These are phyloP conservation scores for Aleurites moluccanus DNA, from an alignment of 441 rosid species.

Conservation along the genomic window DNA sequence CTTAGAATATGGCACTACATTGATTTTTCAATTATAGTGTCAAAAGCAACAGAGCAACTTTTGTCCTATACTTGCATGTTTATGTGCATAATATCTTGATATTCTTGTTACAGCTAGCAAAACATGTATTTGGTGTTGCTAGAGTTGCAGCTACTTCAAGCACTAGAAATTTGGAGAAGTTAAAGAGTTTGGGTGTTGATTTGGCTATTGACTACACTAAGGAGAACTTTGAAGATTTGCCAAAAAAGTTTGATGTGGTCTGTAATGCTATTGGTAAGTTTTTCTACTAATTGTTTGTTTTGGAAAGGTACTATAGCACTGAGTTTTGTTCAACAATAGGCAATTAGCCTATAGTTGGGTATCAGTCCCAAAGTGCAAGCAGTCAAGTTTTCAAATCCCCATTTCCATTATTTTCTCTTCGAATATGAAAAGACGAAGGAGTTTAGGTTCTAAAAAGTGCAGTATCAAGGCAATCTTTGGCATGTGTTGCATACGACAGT, in stretches of 20 bases:
- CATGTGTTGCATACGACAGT: too few relatives aligned
- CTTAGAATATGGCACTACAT: not conserved
- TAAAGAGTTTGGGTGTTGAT: conserved; percentile 83
- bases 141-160: conserved; percentile 84
- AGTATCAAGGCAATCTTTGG: too few relatives aligned
- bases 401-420: not conserved
- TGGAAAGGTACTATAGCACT: not conserved
- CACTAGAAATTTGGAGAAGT: conserved; percentile 61
- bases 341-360: not conserved
- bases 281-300: not conserved
- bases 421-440: too few relatives aligned
- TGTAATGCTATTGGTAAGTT: conserved; percentile 81
- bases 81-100: not conserved
- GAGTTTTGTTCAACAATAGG: not conserved
- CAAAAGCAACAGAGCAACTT: not conserved
- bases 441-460: not conserved
- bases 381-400: not conserved
- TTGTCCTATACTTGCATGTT: not conserved
- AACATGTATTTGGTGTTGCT: conserved; percentile 87
- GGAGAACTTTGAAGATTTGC: conserved; percentile 73
- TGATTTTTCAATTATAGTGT: not conserved
- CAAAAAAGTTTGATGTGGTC: conserved; percentile 75
- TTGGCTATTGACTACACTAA: conserved; percentile 86
- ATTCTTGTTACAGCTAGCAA: conserved; percentile 55
- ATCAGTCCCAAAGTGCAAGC: too few relatives aligned